Evolutionary conservation across 768 basidiomycete genomes (phyloP), one percentile per base, ranked within the genome.

Genomic region (Leucosporidium yakuticum): DNA sequence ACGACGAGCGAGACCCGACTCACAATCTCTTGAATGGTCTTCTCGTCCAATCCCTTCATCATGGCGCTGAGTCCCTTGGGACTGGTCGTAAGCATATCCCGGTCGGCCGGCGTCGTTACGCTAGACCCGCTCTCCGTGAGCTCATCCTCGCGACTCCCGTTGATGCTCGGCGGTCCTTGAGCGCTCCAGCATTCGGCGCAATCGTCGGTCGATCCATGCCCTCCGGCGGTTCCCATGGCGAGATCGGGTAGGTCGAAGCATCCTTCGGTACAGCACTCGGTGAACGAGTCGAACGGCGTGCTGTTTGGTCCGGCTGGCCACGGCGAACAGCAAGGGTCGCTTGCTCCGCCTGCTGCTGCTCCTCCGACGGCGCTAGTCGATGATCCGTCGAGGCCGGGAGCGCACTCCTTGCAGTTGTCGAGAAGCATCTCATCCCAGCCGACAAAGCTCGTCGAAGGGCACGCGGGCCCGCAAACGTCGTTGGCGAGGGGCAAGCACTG

Each of bases 1-100:
- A 23, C 6, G 44, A 2, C 0, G 25, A 39, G 32, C 19, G 14
- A 25, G 17, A n/a, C n/a, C n/a, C n/a, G 27, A 59, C 71, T 34
- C 49, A 72, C 71, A 25, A 72, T 72, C 20, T 72, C 67, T 31
- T 67, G 71, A 17, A 69, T 66, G 17, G 67, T 67, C 48, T 50
- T 34, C 11, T 72, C 67, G 65, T 72, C 71, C 15, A 72, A 47
- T 6, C 62, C 64, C 9, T 34, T 23, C 51, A 69, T 25, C 20
- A 70, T 4, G 0, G 57, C 32, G 19, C 67, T 62, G 5, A 66
- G 7, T n/a, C 23, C 20, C 59, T 60, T 32, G 47, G 25, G 27
- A 3, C 1, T 12, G 25, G 39, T 53, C 57, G 32, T 14, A 19
- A n/a, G 2, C 47, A 36, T 63, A 29, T 61, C 7, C n/a, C 23